These are phyloP conservation scores for Waltergamsia citrina DNA, from an alignment of 2,329 filamentous ascomycete genomes.

Conservation along the genomic window DNA sequence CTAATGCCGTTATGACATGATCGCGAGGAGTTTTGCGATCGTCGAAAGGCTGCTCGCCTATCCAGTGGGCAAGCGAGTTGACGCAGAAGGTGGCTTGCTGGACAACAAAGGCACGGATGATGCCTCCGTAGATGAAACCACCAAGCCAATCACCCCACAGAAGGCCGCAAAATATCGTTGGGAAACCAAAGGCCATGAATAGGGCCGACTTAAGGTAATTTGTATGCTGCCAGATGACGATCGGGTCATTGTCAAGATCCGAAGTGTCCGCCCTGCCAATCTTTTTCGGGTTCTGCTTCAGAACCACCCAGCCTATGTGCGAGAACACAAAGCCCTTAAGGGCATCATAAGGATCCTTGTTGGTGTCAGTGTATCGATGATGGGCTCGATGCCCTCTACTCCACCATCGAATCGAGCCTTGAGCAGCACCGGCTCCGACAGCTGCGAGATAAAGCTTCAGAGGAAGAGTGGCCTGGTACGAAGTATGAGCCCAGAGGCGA, in stretches of 20 bases:
- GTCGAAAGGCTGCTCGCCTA: constrained; percentile 76
- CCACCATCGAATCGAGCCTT: not conserved
- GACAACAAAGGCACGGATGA: constrained; percentile 71
- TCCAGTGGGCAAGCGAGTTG: constrained; percentile 75
- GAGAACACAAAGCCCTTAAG: not conserved
- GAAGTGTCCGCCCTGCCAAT: constrained; percentile 74
- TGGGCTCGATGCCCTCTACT: not conserved
- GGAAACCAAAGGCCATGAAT: constrained; percentile 62
- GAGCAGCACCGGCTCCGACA: not conserved
- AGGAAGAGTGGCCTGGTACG: not conserved
- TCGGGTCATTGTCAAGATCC: constrained; percentile 67
- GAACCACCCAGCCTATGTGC: constrained; percentile 69
- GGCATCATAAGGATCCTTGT: not conserved
- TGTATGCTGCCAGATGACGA: constrained; percentile 72
- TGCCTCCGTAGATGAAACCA: constrained; percentile 69
- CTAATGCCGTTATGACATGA: constrained; percentile 67
- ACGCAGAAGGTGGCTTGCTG: constrained; percentile 82
- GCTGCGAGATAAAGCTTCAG: not conserved
- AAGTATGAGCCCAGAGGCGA: not conserved
- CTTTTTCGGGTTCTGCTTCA: constrained; percentile 77
- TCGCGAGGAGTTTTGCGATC: constrained; percentile 77
- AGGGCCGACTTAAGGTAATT: constrained; percentile 68
- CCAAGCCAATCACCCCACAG: constrained; percentile 67
- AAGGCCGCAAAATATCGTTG: constrained; percentile 58
- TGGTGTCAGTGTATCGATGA: not conserved